Conservation (phyloP, 2,329 filamentous ascomycete genomes). For the Thermomyces lanuginosus region DNA sequence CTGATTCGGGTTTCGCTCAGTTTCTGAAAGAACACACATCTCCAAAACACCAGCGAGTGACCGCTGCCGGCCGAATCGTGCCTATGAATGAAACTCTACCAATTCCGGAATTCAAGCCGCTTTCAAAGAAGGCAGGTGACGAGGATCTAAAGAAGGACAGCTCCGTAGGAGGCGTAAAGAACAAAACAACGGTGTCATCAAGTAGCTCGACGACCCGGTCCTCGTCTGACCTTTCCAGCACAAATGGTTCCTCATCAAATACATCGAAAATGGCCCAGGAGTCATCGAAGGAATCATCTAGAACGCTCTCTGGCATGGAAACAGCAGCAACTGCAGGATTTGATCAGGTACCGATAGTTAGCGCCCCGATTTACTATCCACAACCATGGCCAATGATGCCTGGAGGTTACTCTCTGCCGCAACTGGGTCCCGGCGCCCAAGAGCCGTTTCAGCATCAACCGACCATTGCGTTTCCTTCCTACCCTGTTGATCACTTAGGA, state of each 20-base stretch:
- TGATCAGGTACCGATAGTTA: slow-evolving; percentile 5
- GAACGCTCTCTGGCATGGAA: background rate
- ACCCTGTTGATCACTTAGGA: slow-evolving; percentile 7
- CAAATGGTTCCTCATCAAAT: background rate
- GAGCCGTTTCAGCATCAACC: slow-evolving; percentile 7
- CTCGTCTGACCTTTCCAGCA: background rate
- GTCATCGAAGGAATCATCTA: no score
- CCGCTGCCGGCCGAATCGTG: slow-evolving; percentile 33
- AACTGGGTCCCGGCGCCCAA: slow-evolving; percentile 6
- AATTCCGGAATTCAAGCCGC: slow-evolving; percentile 22
- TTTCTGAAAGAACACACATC: slow-evolving; percentile 33
- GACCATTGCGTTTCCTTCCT: slow-evolving; percentile 6
- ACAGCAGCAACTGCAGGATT: background rate
- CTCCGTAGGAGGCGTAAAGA: no score
- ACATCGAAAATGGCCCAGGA: background rate
- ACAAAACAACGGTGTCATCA: slow-evolving; percentile 1
- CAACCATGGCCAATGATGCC: slow-evolving; percentile 4
- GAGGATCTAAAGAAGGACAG: slow-evolving; percentile 4
- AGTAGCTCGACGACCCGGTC: background rate
- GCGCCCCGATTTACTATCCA: slow-evolving; percentile 6
- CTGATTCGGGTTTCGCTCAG: slow-evolving; percentile 28
- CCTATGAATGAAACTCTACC: slow-evolving; percentile 24
- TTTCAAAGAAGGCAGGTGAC: slow-evolving; percentile 8
- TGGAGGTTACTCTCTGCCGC: slow-evolving; percentile 3
- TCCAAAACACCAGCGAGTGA: slow-evolving; percentile 34